Evolutionary conservation across 345 rosid species (phyloP).

Genomic region (Moringa oleifera): DNA sequence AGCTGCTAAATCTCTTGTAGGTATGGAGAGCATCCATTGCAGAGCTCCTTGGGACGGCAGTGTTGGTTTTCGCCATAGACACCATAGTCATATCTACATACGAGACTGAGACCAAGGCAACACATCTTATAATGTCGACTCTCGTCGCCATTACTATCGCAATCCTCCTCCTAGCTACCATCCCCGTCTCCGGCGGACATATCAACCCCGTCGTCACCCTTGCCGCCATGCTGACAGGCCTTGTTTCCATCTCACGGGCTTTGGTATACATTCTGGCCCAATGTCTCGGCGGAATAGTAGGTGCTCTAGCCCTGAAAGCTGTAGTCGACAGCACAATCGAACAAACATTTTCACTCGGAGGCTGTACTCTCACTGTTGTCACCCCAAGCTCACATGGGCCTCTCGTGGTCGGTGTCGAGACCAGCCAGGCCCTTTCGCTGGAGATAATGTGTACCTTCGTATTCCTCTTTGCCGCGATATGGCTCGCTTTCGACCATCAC

Average conservation of each 20-base stretch:
- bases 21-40: background rate
- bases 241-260: background rate
- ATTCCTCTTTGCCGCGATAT: constrained; percentile 34
- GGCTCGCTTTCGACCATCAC: constrained; percentile 38
- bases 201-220: background rate
- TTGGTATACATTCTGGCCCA: background rate
- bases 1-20: too few species aligned
- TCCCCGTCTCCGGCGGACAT: background rate
- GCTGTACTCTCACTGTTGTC: background rate
- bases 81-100: background rate
- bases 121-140: background rate
- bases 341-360: background rate
- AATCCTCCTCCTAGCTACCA: background rate
- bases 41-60: background rate
- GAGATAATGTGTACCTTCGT: constrained; percentile 36
- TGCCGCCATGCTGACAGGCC: background rate
- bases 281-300: background rate
- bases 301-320: background rate
- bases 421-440: background rate
- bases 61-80: background rate
- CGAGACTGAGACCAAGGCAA: background rate
- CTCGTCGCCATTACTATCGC: background rate
- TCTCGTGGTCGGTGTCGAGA: background rate
- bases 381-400: background rate
- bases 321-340: background rate